phyloP scores from a whole-genome alignment of 345 rosid species.

The Eucalyptus rudis region DNA sequence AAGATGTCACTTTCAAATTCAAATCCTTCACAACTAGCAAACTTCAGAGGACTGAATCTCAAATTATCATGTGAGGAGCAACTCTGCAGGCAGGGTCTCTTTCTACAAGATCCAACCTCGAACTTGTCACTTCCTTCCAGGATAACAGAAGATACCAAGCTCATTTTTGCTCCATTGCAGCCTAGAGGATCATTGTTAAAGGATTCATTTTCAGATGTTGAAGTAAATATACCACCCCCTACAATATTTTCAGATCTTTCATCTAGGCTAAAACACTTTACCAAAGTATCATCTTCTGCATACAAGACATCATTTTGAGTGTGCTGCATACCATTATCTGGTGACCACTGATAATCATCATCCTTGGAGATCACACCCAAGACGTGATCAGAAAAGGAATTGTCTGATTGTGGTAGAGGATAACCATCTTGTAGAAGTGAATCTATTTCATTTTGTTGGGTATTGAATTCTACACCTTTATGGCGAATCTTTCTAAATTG shows the following conservation, averaged over 20 bases:
- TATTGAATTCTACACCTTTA: constrained; percentile 1
- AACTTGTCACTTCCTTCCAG: constrained; percentile 4
- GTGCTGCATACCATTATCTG: not conserved
- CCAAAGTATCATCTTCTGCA: not conserved
- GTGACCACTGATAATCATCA: constrained; percentile 4
- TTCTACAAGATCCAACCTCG: constrained; percentile 1
- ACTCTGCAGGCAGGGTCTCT: constrained; percentile 13
- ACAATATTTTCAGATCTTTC: constrained; percentile 7
- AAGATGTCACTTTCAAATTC: constrained; percentile 4
- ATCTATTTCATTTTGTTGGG: constrained; percentile 5
- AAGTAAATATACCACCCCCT: constrained; percentile 1
- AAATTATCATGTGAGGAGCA: constrained; percentile 15
- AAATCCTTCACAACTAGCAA: constrained; percentile 9
- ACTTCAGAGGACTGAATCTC: constrained; percentile 2
- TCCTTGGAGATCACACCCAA: not conserved
- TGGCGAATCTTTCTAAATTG: constrained; percentile 4
- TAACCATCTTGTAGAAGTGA: not conserved
- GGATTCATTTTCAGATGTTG: constrained; percentile 7
- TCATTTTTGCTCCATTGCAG: not conserved
- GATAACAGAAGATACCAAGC: constrained; percentile 1
- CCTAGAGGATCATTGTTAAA: constrained; percentile 1
- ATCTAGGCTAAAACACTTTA: not conserved
- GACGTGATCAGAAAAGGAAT: constrained; percentile 1
- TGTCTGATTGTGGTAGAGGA: constrained; percentile 5
- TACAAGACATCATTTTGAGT: not conserved